Evolutionary conservation across 2,329 filamentous ascomycete species (phyloP).

Genomic region (Alternaria brassicicola): DNA sequence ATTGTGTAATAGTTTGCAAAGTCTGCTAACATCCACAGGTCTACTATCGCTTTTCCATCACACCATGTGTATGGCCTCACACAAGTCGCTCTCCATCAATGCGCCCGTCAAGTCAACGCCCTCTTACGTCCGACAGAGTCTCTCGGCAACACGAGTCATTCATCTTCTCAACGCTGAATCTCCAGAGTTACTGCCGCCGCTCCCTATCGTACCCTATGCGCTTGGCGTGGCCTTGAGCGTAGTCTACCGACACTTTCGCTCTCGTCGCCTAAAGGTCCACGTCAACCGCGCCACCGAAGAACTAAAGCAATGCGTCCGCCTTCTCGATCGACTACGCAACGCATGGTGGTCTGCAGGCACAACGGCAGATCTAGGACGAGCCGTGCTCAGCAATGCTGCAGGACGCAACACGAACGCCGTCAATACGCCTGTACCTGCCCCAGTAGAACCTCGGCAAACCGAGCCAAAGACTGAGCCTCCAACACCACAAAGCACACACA

Average conservation of each 20-base stretch:
- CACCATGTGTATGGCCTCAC: constrained; percentile 62
- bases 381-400: constrained; percentile 49
- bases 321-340: constrained; percentile 53
- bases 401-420: constrained; percentile 43
- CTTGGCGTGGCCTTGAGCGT: constrained; percentile 62
- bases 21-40: constrained; percentile 39
- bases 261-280: constrained; percentile 56
- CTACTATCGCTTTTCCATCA: constrained; percentile 64
- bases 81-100: constrained; percentile 55
- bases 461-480: constrained; percentile 30
- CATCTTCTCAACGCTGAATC: constrained; percentile 57
- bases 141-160: constrained; percentile 62
- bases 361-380: constrained; percentile 52
- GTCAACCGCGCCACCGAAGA: constrained; percentile 55
- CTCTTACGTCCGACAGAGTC: constrained; percentile 60
- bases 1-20: constrained; percentile 6
- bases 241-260: constrained; percentile 62
- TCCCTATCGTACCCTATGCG: constrained; percentile 63
- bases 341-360: constrained; percentile 56
- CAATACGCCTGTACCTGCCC: constrained; percentile 39
- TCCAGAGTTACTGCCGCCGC: constrained; percentile 55
- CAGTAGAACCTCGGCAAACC: constrained; percentile 25
- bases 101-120: constrained; percentile 55
- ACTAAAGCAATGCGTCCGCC: constrained; percentile 51
- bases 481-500: constrained; percentile 24